phyloP scores from a whole-genome alignment of 2,329 filamentous ascomycete species.

The Aspergillus piperis region DNA sequence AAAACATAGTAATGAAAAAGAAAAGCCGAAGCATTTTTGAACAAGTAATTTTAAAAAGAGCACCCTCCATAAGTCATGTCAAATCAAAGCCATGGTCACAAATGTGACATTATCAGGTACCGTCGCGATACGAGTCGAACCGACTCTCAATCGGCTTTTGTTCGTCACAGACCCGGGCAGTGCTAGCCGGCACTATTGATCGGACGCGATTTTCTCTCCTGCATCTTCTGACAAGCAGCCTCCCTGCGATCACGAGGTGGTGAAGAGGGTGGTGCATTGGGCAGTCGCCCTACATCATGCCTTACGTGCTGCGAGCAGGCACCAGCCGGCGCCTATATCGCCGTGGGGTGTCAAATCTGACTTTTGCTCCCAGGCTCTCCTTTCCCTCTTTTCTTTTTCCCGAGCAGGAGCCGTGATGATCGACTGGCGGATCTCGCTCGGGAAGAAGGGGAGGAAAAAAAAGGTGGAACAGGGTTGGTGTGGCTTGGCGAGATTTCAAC shows the following conservation, averaged over 20 bases:
- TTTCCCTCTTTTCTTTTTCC: neutral
- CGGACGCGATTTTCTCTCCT: neutral
- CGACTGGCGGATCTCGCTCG: neutral
- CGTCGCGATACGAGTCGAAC: neutral
- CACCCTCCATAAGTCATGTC: no score
- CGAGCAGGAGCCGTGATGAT: neutral
- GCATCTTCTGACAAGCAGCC: slow-evolving; percentile 11
- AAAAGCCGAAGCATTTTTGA: no score
- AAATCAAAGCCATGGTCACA: neutral
- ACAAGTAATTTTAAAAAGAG: no score
- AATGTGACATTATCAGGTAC: neutral
- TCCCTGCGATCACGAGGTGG: slow-evolving; percentile 15
- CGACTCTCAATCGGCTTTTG: neutral
- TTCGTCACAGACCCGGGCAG: neutral
- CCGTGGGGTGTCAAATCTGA: slow-evolving; percentile 16
- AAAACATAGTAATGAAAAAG: no score
- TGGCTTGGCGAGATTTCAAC: neutral
- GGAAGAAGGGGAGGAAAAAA: neutral
- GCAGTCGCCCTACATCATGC: neutral
- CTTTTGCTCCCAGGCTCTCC: neutral
- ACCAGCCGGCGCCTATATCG: slow-evolving; percentile 11
- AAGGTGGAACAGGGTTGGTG: neutral
- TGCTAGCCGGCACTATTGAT: slow-evolving; percentile 2
- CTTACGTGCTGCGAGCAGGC: neutral
- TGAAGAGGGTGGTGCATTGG: neutral